Conservation (phyloP, 2,329 filamentous ascomycete genomes). For the Colletotrichum orchidophilum region DNA sequence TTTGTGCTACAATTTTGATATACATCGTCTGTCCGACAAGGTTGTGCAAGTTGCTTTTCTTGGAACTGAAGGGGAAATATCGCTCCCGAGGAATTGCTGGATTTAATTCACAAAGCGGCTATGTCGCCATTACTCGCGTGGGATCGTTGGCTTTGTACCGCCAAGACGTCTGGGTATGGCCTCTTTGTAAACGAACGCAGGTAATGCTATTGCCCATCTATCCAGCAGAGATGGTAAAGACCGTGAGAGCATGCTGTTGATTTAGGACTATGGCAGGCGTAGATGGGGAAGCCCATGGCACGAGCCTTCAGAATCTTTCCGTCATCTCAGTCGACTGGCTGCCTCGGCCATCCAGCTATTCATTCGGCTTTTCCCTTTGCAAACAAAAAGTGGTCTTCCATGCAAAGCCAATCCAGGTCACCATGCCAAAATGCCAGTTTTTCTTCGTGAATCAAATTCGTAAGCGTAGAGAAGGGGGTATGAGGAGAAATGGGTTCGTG, state of each 20-base stretch:
- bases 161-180: neutral
- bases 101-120: neutral
- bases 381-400: slow-evolving; percentile 3
- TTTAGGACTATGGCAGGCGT: slow-evolving; percentile 28
- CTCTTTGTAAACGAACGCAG: neutral
- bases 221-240: slow-evolving; percentile 24
- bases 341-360: slow-evolving; percentile 10
- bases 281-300: slow-evolving; percentile 12
- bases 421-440: slow-evolving; percentile 28
- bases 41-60: neutral
- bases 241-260: slow-evolving; percentile 28
- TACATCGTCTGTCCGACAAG: neutral
- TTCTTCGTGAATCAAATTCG: slow-evolving; percentile 25
- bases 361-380: neutral
- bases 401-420: slow-evolving; percentile 24
- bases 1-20: neutral
- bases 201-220: slow-evolving; percentile 24
- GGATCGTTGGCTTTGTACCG: neutral
- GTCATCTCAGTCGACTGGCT: slow-evolving; percentile 7
- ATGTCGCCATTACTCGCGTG: neutral
- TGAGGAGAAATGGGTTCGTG: slow-evolving; percentile 26
- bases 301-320: slow-evolving; percentile 8
- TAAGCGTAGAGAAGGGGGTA: slow-evolving; percentile 30
- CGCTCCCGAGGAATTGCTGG: neutral
- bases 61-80: neutral